These are phyloP conservation scores for Parascedosporium putredinis DNA, from an alignment of 2,329 filamentous ascomycete genomes.

Conservation along the genomic window DNA sequence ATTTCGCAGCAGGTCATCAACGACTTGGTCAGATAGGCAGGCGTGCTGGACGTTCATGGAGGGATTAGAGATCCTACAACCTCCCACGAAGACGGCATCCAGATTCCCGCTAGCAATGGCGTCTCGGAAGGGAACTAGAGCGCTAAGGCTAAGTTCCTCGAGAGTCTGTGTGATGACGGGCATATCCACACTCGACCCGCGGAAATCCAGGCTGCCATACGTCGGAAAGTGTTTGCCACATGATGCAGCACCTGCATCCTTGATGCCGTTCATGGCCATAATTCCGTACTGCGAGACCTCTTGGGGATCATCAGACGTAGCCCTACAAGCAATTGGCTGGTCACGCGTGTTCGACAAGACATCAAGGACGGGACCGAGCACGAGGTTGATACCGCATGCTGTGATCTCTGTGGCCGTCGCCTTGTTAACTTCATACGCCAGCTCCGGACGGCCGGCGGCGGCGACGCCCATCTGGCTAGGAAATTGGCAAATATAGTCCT, in stretches of 20 bases:
- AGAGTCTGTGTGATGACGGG: slow-evolving; percentile 92
- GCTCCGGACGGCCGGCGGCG: slow-evolving; percentile 74
- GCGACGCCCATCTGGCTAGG: slow-evolving; percentile 94
- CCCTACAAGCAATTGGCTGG: slow-evolving; percentile 81
- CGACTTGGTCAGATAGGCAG: slow-evolving; percentile 84
- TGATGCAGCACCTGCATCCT: slow-evolving; percentile 78
- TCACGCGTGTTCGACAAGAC: slow-evolving; percentile 88
- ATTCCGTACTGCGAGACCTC: slow-evolving; percentile 90
- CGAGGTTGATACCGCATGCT: slow-evolving; percentile 90
- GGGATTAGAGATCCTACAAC: slow-evolving; percentile 82
- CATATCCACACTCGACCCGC: slow-evolving; percentile 82
- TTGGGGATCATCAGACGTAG: slow-evolving; percentile 85
- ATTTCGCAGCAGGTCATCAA: slow-evolving; percentile 78
- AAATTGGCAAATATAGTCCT: slow-evolving; percentile 91
- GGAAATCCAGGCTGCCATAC: slow-evolving; percentile 88
- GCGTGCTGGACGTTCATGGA: slow-evolving; percentile 94
- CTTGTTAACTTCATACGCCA: slow-evolving; percentile 84
- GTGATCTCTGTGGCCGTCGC: slow-evolving; percentile 87
- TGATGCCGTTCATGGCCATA: slow-evolving; percentile 83
- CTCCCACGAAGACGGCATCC: slow-evolving; percentile 92
- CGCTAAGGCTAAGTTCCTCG: slow-evolving; percentile 85
- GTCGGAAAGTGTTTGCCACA: slow-evolving; percentile 96
- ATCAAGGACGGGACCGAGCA: slow-evolving; percentile 86
- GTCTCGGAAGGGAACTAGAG: slow-evolving; percentile 82
- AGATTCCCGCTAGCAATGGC: slow-evolving; percentile 72